These are phyloP conservation scores for Collybia mongolica DNA, from an alignment of 768 basidiomycete genomes.

Conservation along the genomic window DNA sequence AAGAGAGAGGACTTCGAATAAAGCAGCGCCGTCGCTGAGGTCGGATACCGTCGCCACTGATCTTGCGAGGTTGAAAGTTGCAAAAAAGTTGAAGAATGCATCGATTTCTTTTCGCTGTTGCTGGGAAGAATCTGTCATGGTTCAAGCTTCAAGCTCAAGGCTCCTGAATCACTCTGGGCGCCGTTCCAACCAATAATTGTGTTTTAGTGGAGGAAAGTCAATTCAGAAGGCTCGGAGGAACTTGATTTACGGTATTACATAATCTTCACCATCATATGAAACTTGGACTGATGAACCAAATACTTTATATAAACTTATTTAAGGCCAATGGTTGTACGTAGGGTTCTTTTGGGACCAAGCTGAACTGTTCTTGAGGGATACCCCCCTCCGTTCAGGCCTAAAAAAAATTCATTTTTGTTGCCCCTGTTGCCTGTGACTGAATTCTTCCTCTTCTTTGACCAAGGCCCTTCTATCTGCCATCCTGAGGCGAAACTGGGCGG, in stretches of 20 bases:
- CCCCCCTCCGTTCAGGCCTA: slow-evolving; percentile 36
- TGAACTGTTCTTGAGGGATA: slow-evolving; percentile 33
- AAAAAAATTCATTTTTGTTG: slow-evolving; percentile 22
- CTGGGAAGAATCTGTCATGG: slow-evolving; percentile 32
- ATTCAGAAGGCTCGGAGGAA: no score
- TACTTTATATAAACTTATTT: background rate
- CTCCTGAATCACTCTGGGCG: no score
- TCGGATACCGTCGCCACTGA: slow-evolving; percentile 64
- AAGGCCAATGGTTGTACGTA: slow-evolving; percentile 1
- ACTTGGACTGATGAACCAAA: no score
- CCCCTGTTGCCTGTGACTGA: background rate
- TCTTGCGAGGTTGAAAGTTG: slow-evolving; percentile 65
- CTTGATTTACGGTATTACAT: no score
- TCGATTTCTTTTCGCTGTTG: slow-evolving; percentile 61
- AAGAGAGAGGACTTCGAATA: slow-evolving; percentile 71
- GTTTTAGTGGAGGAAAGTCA: no score
- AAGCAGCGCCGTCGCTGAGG: slow-evolving; percentile 76
- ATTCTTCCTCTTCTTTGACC: slow-evolving; percentile 13
- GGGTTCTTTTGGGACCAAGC: slow-evolving; percentile 32
- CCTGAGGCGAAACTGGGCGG: slow-evolving; percentile 33
- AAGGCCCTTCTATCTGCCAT: slow-evolving; percentile 25
- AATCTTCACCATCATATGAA: no score
- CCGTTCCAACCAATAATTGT: no score
- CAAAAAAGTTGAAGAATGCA: slow-evolving; percentile 81
- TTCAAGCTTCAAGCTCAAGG: no score